A percentile compares a stretch with the other conserved stretches of the same genome.
Evolutionary conservation across 192 early-diverging fungal species (phyloP).

Genomic region (Anaeromyces robustus): DNA sequence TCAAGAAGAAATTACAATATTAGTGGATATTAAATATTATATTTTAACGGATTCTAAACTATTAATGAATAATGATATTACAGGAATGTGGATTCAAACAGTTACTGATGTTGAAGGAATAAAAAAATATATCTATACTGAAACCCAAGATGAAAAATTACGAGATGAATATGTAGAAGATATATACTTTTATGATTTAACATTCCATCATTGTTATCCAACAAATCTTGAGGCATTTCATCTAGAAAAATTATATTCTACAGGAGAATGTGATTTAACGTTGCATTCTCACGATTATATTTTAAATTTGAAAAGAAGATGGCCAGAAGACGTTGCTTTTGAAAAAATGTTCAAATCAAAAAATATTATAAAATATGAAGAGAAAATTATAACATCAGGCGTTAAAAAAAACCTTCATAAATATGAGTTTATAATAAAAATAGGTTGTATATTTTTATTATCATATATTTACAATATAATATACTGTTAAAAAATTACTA

Average conservation of each 20-base stretch:
- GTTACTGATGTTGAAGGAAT: background rate
- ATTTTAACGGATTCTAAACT: background rate
- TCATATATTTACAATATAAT: no score
- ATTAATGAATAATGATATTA: background rate
- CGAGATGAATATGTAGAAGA: background rate
- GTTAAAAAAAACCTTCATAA: no score
- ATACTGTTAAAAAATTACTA: no score
- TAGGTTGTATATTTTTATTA: no score
- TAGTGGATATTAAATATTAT: background rate
- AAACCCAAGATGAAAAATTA: background rate
- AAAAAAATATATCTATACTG: background rate
- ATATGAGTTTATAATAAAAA: no score
- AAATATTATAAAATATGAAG: background rate
- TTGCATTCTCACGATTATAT: background rate
- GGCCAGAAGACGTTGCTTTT: background rate
- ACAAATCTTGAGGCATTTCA: background rate
- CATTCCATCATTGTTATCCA: background rate
- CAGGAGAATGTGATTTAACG: background rate
- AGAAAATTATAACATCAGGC: no score
- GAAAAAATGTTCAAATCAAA: background rate
- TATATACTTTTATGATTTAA: background rate
- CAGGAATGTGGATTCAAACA: background rate
- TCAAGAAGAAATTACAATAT: background rate
- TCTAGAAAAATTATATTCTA: background rate
- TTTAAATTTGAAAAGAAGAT: background rate